phyloP scores from a whole-genome alignment of 306 rosid species.

The Pyrus bretschneideri region DNA sequence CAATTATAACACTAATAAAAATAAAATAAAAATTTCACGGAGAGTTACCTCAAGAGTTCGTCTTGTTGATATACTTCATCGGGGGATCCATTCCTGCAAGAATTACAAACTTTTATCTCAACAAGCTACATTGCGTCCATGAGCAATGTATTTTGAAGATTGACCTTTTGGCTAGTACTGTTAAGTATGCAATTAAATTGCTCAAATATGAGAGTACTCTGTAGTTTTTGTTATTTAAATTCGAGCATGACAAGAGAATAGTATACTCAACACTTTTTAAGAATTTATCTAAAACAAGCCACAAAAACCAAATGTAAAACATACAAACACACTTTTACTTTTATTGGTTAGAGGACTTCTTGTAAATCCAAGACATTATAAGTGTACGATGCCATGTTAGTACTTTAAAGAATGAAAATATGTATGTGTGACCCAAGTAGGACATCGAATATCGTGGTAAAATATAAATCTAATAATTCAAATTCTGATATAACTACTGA shows the following conservation, averaged over 20 bases:
- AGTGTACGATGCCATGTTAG: background rate
- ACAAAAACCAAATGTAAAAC: background rate
- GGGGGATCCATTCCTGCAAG: constrained; percentile 49
- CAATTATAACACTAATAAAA: background rate
- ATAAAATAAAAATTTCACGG: background rate
- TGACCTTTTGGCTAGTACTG: background rate
- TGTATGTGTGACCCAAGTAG: background rate
- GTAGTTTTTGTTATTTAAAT: background rate
- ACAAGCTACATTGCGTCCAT: background rate
- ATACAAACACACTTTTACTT: background rate
- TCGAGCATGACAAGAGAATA: background rate
- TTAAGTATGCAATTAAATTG: background rate
- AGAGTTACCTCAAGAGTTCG: constrained; percentile 72
- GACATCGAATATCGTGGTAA: background rate
- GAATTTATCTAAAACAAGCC: background rate
- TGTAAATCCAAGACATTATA: background rate
- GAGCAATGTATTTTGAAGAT: background rate
- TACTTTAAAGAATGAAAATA: background rate
- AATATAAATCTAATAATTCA: background rate
- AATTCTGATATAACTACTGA: background rate
- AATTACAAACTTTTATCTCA: constrained; percentile 15
- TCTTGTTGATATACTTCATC: constrained; percentile 47
- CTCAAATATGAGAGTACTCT: background rate
- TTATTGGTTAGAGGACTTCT: background rate
- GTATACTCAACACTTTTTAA: background rate